Base-by-base conservation (phyloP, 2,329 filamentous ascomycete species). In the Scedosporium boydii region DNA sequence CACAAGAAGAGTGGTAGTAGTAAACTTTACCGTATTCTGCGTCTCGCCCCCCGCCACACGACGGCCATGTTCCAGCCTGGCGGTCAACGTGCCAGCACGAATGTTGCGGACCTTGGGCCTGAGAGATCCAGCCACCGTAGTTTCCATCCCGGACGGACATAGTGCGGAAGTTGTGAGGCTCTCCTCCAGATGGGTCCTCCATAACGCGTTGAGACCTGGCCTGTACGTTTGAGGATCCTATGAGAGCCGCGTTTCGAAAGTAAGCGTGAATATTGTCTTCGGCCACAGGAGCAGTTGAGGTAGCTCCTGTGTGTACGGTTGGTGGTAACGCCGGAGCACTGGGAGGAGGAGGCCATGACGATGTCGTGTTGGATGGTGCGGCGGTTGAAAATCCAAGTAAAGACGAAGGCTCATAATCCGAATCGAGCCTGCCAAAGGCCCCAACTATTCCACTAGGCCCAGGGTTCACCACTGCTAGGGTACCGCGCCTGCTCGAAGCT, bases 41-140 rank as follows among this genome's bases (percentile, higher is more conserved):
- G 21, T 42, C 34, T 42, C 57, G 18, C 57, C 26, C 57, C 16
- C 57, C 57, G 27, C 5, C 56, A 27, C 57, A 59, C 12, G 57
- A 21, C n/a, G 41, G 21, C 57, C 57, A 59, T n/a, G 21, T 42
- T 21, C 21, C 34, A 16, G 57, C 34, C 7, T 23, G 57, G 29
- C 57, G 57, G n/a, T 59, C 34, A 23, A 42, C 57, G 10, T 59
- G 34, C 57, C 57, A 59, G 21, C 57, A 59, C 7, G 57, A 38
- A 12, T 12, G 51, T 14, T 55, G 21, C 16, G 57, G 9, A 26
- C 18, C 38, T 14, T 46, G 29, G 6, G 16, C 57, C 57, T 59
- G 57, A 21, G 57, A n/a, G 18, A 59, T 59, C 57, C 57, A 59
- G 7, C 57, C 57, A 18, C 26, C 27, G 38, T 59, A 42, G 18